A percentile compares a stretch with the other conserved stretches of the same genome.
phyloP scores from a whole-genome alignment of 768 basidiomycete genomes.

The Peribolospora baueri region DNA sequence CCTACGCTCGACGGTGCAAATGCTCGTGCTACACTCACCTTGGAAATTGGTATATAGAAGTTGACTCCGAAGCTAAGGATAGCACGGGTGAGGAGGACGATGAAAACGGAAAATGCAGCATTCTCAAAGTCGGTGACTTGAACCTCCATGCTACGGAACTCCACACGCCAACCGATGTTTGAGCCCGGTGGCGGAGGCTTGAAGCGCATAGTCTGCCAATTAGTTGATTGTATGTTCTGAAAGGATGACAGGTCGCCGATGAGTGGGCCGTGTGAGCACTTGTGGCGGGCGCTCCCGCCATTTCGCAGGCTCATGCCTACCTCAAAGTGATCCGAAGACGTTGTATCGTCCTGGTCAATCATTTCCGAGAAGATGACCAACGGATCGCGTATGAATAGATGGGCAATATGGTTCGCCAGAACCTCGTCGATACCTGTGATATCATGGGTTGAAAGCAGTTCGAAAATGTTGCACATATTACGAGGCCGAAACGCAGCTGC shows the following conservation, averaged over 20 bases:
- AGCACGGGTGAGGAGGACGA: conserved; percentile 78
- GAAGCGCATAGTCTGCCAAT: conserved; percentile 97
- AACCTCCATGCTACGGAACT: conserved; percentile 97
- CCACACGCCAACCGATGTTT: conserved; percentile 87
- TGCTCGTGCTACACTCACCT: conserved; percentile 28
- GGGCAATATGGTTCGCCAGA: conserved; percentile 73
- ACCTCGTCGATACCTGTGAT: conserved; percentile 55
- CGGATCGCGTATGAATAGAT: conserved; percentile 93
- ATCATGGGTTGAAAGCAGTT: conserved; percentile 66
- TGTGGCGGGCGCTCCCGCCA: background rate
- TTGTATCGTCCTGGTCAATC: conserved; percentile 66
- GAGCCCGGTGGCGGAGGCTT: conserved; percentile 91
- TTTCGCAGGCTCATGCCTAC: conserved; percentile 21
- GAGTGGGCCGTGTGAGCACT: background rate
- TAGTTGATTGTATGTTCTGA: conserved; percentile 95
- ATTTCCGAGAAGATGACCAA: conserved; percentile 85
- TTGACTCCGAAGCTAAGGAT: conserved; percentile 78
- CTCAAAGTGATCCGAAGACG: conserved; percentile 88
- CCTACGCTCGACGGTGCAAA: background rate
- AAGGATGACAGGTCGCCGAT: background rate
- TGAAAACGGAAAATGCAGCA: conserved; percentile 82
- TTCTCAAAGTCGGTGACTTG: conserved; percentile 98
- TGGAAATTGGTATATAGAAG: conserved; percentile 90
- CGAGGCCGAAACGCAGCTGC: background rate
- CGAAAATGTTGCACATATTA: conserved; percentile 36